Evolutionary conservation across 768 basidiomycete species (phyloP), one percentile per base, ranked within the genome.

Genomic region (Auriculariales sp.): DNA sequence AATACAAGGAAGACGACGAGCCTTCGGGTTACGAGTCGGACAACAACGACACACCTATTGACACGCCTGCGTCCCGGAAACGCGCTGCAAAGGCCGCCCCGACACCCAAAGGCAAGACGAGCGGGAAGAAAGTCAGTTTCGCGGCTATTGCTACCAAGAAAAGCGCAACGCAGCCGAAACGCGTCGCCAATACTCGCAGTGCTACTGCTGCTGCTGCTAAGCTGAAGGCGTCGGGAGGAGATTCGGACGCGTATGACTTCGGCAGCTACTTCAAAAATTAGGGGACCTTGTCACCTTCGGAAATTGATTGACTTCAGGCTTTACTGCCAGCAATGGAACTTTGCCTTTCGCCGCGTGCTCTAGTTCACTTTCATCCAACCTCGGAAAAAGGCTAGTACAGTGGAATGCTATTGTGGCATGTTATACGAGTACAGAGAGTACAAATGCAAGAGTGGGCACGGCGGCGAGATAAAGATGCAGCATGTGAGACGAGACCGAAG

Each of bases 41-140:
- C 7, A 62, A 67, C 11, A 66, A 65, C n/a, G 70, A 70, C 58
- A 58, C 1, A 56, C 54, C n/a, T 58, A 57, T 60, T 53, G 5
- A 63, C 52, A 48, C 57, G 59, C 47, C 61, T 61, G 47, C 59
- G 33, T 62, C 64, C 3, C 64, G 59, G 42, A 73, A 69, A 52
- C 68, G 70, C 57, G 77, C 77, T 53, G 69, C 74, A 36, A 73
- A 74, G 56, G 69, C 66, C 45, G 60, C 57, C 1, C 46, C 60
- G 29, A 65, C 65, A 32, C 27, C 61, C 27, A 47, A 59, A 1
- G 55, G 58, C 15, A 66, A 60, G 5, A 65, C 72, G 1, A 60
- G n/a, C n/a, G n/a, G 61, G 46, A 78, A 77, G 61, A 79, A 75
- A 56, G 79, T 80, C 27, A 66, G 74, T 1, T 78, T 81, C 56